These are phyloP conservation scores for Microbotryomycetes sp. DNA, from an alignment of 1,284 basidiomycete genomes.

Conservation along the genomic window DNA sequence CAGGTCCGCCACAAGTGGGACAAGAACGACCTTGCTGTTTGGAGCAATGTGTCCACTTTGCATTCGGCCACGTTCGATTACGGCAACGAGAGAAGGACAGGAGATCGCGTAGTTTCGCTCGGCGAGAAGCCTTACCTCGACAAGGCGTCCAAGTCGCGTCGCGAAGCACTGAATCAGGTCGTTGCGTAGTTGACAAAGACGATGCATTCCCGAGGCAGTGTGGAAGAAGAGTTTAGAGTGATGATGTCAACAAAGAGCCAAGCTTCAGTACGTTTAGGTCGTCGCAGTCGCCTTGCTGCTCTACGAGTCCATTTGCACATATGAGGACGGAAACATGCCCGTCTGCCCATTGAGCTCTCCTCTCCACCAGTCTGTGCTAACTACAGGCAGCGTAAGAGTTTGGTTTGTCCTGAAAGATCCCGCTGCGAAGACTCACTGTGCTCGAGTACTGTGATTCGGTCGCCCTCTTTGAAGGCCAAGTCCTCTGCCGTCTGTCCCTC, in stretches of 20 bases:
- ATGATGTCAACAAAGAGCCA: too few relatives aligned
- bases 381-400: neutral
- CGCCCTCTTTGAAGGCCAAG: constrained; percentile 15
- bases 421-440: constrained; percentile 4
- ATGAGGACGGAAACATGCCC: constrained; percentile 17
- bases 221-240: too few relatives aligned
- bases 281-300: too few relatives aligned
- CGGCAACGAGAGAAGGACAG: constrained; percentile 44
- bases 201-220: too few relatives aligned
- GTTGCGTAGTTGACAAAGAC: too few relatives aligned
- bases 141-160: constrained; percentile 26
- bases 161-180: constrained; percentile 21
- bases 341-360: constrained; percentile 9
- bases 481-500: constrained; percentile 10
- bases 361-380: constrained; percentile 16
- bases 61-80: constrained; percentile 47
- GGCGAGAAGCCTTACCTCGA: constrained; percentile 51
- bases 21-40: constrained; percentile 41
- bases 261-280: too few relatives aligned
- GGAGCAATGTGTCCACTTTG: constrained; percentile 46
- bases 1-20: constrained; percentile 51
- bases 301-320: constrained; percentile 15
- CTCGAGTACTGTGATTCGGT: constrained; percentile 12
- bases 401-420: neutral
- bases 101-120: constrained; percentile 54